These are phyloP conservation scores for Tetrastigma voinierianum DNA, from an alignment of 164 flowering plant genomes.

Conservation along the genomic window DNA sequence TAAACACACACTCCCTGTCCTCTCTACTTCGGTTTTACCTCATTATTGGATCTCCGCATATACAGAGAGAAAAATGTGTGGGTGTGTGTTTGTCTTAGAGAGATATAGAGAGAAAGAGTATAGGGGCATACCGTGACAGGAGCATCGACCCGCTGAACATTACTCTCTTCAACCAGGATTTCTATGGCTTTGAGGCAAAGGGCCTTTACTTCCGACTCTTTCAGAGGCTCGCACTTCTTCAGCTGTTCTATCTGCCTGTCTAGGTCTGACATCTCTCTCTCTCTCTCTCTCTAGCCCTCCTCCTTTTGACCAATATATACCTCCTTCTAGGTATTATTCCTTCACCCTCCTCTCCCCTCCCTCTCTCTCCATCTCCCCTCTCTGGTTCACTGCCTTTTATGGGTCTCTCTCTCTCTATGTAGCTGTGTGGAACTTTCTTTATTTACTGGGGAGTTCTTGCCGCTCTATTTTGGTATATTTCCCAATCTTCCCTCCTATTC, in stretches of 20 bases:
- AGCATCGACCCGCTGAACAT: conserved; percentile 94
- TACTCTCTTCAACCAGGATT: conserved; percentile 96
- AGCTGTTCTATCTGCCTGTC: conserved; percentile 97
- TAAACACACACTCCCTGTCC: too few relatives aligned
- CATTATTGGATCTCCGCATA: too few relatives aligned
- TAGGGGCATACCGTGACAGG: conserved; percentile 76
- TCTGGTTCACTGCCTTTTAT: not conserved
- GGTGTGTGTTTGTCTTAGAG: not conserved
- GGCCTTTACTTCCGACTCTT: conserved; percentile 91
- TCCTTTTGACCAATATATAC: not conserved
- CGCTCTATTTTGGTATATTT: too few relatives aligned
- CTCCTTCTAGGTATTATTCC: not conserved
- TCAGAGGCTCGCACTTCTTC: conserved; percentile 90
- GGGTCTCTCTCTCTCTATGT: conserved; percentile 1
- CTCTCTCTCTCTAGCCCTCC: conserved; percentile 14
- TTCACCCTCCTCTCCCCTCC: not conserved
- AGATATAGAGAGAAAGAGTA: not conserved
- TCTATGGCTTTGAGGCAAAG: conserved; percentile 98
- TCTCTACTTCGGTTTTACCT: too few relatives aligned
- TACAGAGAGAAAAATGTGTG: too few relatives aligned
- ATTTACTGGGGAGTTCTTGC: too few relatives aligned
- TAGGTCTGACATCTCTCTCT: conserved; percentile 74
- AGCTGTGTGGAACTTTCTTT: not conserved
- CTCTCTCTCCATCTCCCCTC: conserved; percentile 6
- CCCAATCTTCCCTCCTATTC: too few relatives aligned